These are phyloP conservation scores for Coemansia sp. DNA, from an alignment of 192 early-diverging fungal genomes.

Conservation along the genomic window DNA sequence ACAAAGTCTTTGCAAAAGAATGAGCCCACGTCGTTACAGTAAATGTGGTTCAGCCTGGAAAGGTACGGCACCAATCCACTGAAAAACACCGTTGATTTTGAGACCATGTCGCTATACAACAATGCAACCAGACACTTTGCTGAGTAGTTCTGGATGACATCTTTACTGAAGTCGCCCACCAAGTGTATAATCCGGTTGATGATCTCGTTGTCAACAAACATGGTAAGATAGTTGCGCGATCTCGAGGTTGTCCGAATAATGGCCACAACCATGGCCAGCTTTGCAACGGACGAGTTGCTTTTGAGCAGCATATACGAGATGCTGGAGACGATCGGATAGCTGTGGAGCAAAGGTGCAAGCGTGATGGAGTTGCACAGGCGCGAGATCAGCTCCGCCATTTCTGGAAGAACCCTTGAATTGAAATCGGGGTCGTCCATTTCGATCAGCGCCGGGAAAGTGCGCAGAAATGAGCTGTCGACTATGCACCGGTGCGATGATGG, in stretches of 20 bases:
- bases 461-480: slow-evolving; percentile 33
- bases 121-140: slow-evolving; percentile 37
- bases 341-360: slow-evolving; percentile 18
- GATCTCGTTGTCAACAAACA: slow-evolving; percentile 2
- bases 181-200: slow-evolving; percentile 10
- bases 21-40: background rate
- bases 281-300: slow-evolving; percentile 23
- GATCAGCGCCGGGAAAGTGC: slow-evolving; percentile 15
- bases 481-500: slow-evolving; percentile 45
- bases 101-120: slow-evolving; percentile 10
- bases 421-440: slow-evolving; percentile 2
- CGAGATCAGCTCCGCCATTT: slow-evolving; percentile 33
- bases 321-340: slow-evolving; percentile 15
- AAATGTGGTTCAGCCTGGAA: background rate
- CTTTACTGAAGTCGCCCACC: slow-evolving; percentile 17
- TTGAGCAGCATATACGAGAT: slow-evolving; percentile 21
- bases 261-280: slow-evolving; percentile 22
- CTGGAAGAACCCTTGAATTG: slow-evolving; percentile 30
- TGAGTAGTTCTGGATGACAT: slow-evolving; percentile 22
- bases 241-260: slow-evolving; percentile 36
- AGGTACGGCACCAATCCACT: slow-evolving; percentile 15
- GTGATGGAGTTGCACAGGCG: slow-evolving; percentile 36
- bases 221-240: slow-evolving; percentile 28
- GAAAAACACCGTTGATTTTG: background rate
- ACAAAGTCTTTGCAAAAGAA: background rate